Percentiles rank a stretch among this genome's conserved stretches.
Evolutionary conservation across 202 grass and related monocot genomes (phyloP).

Genomic region (Schoenoplectus tabernaemontani): DNA sequence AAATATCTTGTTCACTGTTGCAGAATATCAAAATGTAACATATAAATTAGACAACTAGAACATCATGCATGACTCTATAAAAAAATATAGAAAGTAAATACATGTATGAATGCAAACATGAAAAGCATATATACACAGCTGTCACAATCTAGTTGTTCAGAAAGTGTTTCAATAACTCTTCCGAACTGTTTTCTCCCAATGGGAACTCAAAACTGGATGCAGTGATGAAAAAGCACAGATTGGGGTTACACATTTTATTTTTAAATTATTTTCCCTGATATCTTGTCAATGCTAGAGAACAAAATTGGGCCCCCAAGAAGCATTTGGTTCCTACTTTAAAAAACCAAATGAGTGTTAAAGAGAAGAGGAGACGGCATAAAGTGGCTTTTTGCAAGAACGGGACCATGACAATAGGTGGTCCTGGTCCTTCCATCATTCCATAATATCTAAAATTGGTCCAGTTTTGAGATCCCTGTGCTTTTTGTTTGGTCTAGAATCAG

Average conservation of each 20-base stretch:
- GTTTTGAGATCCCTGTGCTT: not conserved
- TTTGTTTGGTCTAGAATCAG: constrained; percentile 15
- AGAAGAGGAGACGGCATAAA: not conserved
- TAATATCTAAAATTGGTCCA: not conserved
- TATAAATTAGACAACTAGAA: not conserved
- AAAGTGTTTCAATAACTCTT: not conserved
- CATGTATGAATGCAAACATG: not conserved
- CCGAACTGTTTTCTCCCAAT: not conserved
- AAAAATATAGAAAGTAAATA: not conserved
- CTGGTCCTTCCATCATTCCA: no score
- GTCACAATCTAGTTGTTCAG: not conserved
- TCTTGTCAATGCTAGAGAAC: not conserved
- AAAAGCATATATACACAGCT: not conserved
- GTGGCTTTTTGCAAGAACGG: not conserved
- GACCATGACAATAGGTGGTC: not conserved
- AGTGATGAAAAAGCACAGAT: not conserved
- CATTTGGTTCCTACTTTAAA: not conserved
- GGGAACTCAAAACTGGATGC: not conserved
- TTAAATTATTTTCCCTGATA: no score
- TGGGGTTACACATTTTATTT: no score
- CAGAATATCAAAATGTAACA: not conserved
- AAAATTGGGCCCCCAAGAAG: not conserved
- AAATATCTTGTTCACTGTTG: not conserved
- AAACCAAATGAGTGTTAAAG: not conserved
- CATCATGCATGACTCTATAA: not conserved